Conservation (phyloP, 805 yeast genomes). For the Candida ipomoeae region DNA sequence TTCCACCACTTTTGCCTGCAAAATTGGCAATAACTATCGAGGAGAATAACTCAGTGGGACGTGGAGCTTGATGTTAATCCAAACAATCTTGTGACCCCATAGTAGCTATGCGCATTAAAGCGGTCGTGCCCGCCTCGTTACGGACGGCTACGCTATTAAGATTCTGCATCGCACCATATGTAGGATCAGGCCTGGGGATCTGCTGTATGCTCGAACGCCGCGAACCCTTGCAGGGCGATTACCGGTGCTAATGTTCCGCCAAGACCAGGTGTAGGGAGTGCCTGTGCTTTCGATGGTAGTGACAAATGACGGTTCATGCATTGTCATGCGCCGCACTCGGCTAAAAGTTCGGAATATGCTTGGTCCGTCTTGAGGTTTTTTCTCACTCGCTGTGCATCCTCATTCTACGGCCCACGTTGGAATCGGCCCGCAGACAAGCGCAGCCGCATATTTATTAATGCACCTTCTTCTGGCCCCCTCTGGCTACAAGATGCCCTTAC, state of each 20-base stretch:
- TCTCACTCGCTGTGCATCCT: slow-evolving; percentile 1
- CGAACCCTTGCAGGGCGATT: slow-evolving; percentile 1
- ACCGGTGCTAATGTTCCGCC: not conserved
- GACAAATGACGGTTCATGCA: not conserved
- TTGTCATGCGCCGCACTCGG: slow-evolving; percentile 3
- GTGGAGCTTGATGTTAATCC: not conserved
- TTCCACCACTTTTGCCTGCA: slow-evolving; percentile 1
- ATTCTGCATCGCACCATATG: not conserved
- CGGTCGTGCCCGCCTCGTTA: slow-evolving; percentile 1
- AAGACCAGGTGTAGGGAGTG: not conserved
- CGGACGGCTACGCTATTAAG: not conserved
- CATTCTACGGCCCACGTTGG: slow-evolving; percentile 3
- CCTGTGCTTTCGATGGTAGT: not conserved
- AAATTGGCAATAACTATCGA: not conserved
- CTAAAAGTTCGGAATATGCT: not conserved
- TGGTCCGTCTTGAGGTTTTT: not conserved
- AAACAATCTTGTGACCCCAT: slow-evolving; percentile 4
- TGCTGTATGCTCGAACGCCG: slow-evolving; percentile 2
- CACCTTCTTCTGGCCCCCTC: not conserved
- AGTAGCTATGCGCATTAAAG: not conserved
- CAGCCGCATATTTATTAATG: slow-evolving; percentile 3
- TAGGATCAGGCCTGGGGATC: not conserved
- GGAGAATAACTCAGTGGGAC: not conserved
- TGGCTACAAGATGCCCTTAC: not conserved
- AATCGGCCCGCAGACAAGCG: not conserved